Evolutionary conservation across 169 alveolate genomes (phyloP), one percentile per base, ranked within the genome.

Genomic region (Eimeria acervulina): DNA sequence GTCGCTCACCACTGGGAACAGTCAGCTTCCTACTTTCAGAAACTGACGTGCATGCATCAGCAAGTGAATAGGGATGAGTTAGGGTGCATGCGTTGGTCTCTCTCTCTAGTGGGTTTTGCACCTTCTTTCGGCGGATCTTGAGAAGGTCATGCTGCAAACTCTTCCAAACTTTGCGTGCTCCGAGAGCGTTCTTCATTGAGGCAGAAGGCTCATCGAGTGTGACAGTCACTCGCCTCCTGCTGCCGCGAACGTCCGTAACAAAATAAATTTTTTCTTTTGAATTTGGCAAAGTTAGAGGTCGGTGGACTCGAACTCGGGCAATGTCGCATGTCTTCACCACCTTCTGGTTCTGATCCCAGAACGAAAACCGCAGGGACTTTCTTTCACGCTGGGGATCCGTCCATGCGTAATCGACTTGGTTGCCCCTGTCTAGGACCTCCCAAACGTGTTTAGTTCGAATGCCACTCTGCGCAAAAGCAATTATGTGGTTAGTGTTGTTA

Each of bases 341-440:
- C n/a, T 83, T 80, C 66, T 94, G 96, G 42, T 51, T 33, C n/a
- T 40, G 28, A n/a, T 81, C 96, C 72, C 81, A 42, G 36, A 94
- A 84, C n/a, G 96, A 59, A 47, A 94, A 94, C 17, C 96, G 93
- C 5, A 93, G 76, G 74, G 7, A 42, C 81, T 94, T 94, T 38
- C 81, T 63, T 42, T 72, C 96, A 15, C 94, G 72, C 44, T 61
- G 81, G 19, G 96, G 96, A 23, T 94, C 96, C 17, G 81, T 88
- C 96, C 96, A 94, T 2, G 96, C 96, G 68, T 94, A 94, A 26
- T 84, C 96, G 47, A 63, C 47, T 66, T 94, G 90, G 28, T 59
- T 63, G 2, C 96, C 94, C 38, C 94, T 88, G 13, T 51, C 74
- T 26, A 94, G 96, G 28, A 94, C 47, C 93, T 94, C 96, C 90